A percentile compares a stretch with the other conserved stretches of the same genome.
Conservation (phyloP, 257 asterid species). For the Coffea canephora region DNA sequence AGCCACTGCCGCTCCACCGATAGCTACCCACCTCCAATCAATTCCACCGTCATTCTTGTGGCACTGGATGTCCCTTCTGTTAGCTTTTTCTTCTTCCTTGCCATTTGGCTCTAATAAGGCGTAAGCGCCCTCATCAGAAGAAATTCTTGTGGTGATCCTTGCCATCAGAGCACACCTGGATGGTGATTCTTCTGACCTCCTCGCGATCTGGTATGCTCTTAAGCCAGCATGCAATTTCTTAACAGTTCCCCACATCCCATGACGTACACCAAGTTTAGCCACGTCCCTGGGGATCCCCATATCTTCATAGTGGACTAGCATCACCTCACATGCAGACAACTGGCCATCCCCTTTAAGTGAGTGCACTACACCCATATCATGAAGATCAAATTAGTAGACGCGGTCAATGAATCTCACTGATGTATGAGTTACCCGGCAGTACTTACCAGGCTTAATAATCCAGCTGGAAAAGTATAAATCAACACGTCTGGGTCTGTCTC, state of each 20-base stretch:
- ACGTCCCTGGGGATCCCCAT: conserved; percentile 98
- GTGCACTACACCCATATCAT: conserved; percentile 42
- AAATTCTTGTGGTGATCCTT: conserved; percentile 32
- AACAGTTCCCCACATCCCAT: conserved; percentile 99
- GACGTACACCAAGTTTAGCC: conserved; percentile 91
- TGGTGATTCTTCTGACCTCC: conserved; percentile 28
- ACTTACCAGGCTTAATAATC: conserved; percentile 65
- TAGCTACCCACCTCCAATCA: conserved; percentile 42
- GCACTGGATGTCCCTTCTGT: neutral
- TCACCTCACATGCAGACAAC: conserved; percentile 79
- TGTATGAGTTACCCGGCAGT: neutral
- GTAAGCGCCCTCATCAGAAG: conserved; percentile 17
- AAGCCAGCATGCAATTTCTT: conserved; percentile 84
- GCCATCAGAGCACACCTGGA: conserved; percentile 46
- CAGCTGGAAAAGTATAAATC: conserved; percentile 93
- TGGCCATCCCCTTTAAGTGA: conserved; percentile 79
- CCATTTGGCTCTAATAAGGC: conserved; percentile 3
- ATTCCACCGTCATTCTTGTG: conserved; percentile 22
- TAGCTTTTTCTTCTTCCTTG: conserved; percentile 13
- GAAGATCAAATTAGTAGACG: neutral
- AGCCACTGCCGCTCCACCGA: conserved; percentile 71
- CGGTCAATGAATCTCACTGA: neutral
- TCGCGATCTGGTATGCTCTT: conserved; percentile 59
- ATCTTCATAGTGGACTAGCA: conserved; percentile 80
- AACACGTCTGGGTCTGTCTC: conserved; percentile 89